phyloP scores from a whole-genome alignment of 169 alveolate genomes.

The Cryptosporidium xiaoi region DNA sequence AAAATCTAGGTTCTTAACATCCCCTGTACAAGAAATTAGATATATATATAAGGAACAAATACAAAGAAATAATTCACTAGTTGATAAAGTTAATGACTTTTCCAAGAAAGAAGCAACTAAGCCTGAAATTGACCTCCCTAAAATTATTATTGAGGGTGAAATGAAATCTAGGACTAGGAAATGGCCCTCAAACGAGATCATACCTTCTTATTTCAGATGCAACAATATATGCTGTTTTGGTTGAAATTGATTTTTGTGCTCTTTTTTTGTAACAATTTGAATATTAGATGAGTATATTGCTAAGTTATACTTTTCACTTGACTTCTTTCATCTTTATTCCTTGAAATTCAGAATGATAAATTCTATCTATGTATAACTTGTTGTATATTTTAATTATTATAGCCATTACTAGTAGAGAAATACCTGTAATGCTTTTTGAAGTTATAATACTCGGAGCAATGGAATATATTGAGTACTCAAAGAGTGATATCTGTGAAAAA shows the following conservation, averaged over 20 bases:
- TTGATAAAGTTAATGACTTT: no score
- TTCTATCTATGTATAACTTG: not conserved
- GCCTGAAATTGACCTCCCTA: conserved; percentile 8
- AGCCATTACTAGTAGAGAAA: not conserved
- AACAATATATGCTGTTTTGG: conserved; percentile 23
- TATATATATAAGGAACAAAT: not conserved
- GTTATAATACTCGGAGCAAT: conserved; percentile 5
- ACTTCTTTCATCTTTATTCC: not conserved
- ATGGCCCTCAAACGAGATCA: not conserved
- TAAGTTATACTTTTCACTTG: not conserved
- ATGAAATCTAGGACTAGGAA: not conserved
- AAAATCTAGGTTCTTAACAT: not conserved
- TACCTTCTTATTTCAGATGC: conserved; percentile 11
- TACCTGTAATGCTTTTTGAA: conserved; percentile 6
- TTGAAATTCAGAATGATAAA: not conserved
- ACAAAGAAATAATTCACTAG: no score
- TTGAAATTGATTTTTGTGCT: not conserved
- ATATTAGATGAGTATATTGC: not conserved
- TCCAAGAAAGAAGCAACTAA: not conserved
- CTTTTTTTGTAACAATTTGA: not conserved
- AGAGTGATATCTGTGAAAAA: conserved; percentile 13
- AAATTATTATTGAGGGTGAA: not conserved
- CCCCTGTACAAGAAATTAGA: conserved; percentile 2
- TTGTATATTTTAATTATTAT: not conserved
- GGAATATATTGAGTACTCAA: conserved; percentile 42